phyloP scores from a whole-genome alignment of 1,284 basidiomycete genomes.

The Ustilago bromivora region DNA sequence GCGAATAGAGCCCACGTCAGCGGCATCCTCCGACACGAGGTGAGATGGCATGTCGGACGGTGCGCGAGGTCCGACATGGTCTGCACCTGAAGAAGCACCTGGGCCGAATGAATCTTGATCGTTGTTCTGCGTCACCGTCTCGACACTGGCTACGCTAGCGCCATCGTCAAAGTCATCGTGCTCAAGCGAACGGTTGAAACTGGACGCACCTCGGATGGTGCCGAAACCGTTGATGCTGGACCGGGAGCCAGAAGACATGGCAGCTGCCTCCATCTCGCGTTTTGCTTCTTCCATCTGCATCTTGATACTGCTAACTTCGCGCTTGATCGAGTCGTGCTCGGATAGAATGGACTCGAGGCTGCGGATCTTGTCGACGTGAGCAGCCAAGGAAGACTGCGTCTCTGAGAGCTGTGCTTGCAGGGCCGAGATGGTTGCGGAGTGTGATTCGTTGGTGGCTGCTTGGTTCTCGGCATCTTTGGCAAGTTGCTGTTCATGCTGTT shows the following conservation, averaged over 20 bases:
- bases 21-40: slow-evolving; percentile 31
- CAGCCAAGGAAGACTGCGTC: slow-evolving; percentile 83
- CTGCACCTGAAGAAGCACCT: background rate
- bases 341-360: slow-evolving; percentile 81
- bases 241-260: slow-evolving; percentile 27
- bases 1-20: slow-evolving; percentile 19
- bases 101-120: slow-evolving; percentile 14
- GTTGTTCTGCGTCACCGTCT: slow-evolving; percentile 56
- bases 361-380: slow-evolving; percentile 86
- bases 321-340: slow-evolving; percentile 87
- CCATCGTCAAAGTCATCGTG: slow-evolving; percentile 61
- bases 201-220: slow-evolving; percentile 20
- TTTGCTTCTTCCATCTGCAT: slow-evolving; percentile 69
- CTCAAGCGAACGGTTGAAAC: slow-evolving; percentile 13
- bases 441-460: slow-evolving; percentile 37
- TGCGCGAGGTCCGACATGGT: slow-evolving; percentile 56
- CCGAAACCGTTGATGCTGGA: slow-evolving; percentile 36
- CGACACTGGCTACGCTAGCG: slow-evolving; percentile 62
- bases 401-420: slow-evolving; percentile 87
- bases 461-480: slow-evolving; percentile 35
- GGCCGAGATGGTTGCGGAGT: slow-evolving; percentile 69
- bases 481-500: slow-evolving; percentile 38
- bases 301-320: slow-evolving; percentile 76
- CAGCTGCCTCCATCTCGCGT: slow-evolving; percentile 49
- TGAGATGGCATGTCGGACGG: slow-evolving; percentile 55